A percentile compares a stretch with the other conserved stretches of the same genome.
Evolutionary conservation across 495 filamentous ascomycete genomes (phyloP).

Genomic region (Penicillium alfredii): DNA sequence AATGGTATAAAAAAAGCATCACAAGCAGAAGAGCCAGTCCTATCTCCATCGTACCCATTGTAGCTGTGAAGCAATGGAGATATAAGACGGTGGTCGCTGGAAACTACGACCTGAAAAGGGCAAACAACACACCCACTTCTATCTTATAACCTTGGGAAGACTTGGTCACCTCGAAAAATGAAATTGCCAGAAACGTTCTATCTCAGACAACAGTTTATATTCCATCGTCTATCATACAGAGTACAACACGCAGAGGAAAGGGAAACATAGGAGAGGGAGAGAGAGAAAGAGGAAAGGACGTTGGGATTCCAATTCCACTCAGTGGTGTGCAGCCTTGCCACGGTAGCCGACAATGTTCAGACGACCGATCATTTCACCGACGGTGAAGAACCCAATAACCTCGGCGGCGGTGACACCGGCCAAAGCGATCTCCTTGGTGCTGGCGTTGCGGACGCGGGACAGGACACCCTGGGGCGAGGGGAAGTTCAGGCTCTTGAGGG

Average conservation of each 20-base stretch:
- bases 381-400: constrained; percentile 91
- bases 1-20: constrained; percentile 1
- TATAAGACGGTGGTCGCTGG: no score
- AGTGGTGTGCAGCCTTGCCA: constrained; percentile 60
- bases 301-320: constrained; percentile 33
- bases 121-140: no score
- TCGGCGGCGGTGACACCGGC: constrained; percentile 77
- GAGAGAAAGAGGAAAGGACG: constrained; percentile 25
- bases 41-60: no score
- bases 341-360: constrained; percentile 91
- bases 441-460: constrained; percentile 61
- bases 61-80: no score
- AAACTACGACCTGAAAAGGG: no score
- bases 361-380: constrained; percentile 93
- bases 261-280: constrained; percentile 29
- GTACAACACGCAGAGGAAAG: constrained; percentile 37
- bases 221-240: constrained; percentile 54
- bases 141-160: no score
- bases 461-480: constrained; percentile 48
- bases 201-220: constrained; percentile 47
- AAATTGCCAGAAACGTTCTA: constrained; percentile 25
- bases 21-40: no score
- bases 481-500: constrained; percentile 38
- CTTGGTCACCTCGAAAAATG: constrained; percentile 5
- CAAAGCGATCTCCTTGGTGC: constrained; percentile 57